Evolutionary conservation across 139 green algal genomes (phyloP), one percentile per base, ranked within the genome.

Genomic region (Auxenochlorella pyrenoidosa): DNA sequence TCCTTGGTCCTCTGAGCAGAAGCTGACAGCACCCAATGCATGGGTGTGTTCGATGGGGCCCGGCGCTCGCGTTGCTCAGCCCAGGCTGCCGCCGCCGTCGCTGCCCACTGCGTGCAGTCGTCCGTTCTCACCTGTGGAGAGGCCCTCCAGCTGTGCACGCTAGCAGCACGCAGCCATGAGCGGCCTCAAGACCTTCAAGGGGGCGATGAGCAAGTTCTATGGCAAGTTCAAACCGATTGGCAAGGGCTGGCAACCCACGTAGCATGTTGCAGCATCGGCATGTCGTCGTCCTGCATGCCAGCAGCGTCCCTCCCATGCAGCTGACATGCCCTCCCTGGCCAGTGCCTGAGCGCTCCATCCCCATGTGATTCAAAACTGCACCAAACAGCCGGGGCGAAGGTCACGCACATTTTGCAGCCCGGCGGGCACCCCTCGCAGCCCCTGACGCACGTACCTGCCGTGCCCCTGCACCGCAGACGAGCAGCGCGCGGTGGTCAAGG

Each of bases 401-500:
- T 4, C 60, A 68, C 60, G 18, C 21, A 26, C 63, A 32, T 22
- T 22, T 32, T 16, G 32, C 66, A 34, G 22, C 63, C 63, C 63
- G 32, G 30, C 66, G 66, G 21, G 28, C 63, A 12, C 63, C 63
- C 26, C 40, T 6, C 22, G 13, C 40, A 79, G 40, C 40, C 0
- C 15, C 4, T 5, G 2, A 19, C 75, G 32, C 34, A 26, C 58
- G 36, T 3, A 21, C 30, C 24, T 22, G 0, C 8, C 5, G 1
- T 54, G 47, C 43, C 28, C 13, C 1, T 3, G 32, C 24, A 10
- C 34, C 51, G 80, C 80, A 85, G 80, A 44, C 41, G 82, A 86
- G 66, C 66, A 86, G 66, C 73, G 84, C 21, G 75, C 70, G 21
- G 54, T 63, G 60, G 75, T 88, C 24, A 88, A 88, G 84, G 84